These are phyloP conservation scores for Xylaria sp. DNA, from an alignment of 2,329 filamentous ascomycete genomes.

Conservation along the genomic window DNA sequence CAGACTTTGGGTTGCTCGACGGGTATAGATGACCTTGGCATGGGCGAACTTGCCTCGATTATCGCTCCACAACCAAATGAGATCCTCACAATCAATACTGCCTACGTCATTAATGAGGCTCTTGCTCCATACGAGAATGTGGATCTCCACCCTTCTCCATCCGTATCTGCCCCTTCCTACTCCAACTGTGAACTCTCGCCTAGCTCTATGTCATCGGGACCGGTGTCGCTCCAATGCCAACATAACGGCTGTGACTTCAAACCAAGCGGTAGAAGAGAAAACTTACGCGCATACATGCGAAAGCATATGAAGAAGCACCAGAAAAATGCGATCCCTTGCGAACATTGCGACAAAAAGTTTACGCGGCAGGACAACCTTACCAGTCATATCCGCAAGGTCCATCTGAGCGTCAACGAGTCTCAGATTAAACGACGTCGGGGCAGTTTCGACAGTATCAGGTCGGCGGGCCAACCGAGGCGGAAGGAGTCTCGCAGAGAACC, in stretches of 20 bases:
- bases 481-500: constrained; percentile 12
- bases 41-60: neutral
- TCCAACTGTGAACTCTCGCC: constrained; percentile 13
- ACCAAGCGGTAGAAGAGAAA: constrained; percentile 27
- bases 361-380: constrained; percentile 33
- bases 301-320: constrained; percentile 35
- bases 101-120: neutral
- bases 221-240: constrained; percentile 16
- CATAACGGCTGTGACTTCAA: constrained; percentile 18
- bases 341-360: constrained; percentile 23
- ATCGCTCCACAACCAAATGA: constrained; percentile 2
- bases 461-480: constrained; percentile 1
- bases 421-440: constrained; percentile 14
- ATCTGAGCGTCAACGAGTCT: neutral
- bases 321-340: constrained; percentile 18
- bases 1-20: neutral
- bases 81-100: neutral
- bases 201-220: neutral
- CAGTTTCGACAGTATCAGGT: constrained; percentile 1
- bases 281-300: constrained; percentile 27
- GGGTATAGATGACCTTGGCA: neutral
- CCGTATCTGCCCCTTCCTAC: neutral
- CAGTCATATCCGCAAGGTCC: constrained; percentile 21
- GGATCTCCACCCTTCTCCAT: constrained; percentile 4
- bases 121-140: neutral